Evolutionary conservation across 352 stramenopile genomes (phyloP), one percentile per base, ranked within the genome.

Genomic region (Pythium chondricola): DNA sequence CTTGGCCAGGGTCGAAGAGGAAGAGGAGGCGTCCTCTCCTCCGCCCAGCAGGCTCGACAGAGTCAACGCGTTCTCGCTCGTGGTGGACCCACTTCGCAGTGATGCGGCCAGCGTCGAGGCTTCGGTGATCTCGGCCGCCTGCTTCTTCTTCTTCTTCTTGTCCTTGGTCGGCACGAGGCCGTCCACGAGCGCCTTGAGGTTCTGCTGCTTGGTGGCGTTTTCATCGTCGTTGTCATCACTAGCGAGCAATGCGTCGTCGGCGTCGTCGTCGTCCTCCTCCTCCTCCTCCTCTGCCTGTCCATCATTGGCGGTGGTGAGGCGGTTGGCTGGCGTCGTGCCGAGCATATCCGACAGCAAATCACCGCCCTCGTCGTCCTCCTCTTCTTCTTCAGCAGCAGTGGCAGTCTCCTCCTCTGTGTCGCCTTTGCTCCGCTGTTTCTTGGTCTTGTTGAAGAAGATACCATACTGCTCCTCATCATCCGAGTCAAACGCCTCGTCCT

Each of bases 401-500:
- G 68, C 63, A 16, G 38, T 50, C 9, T 67, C 40, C 2, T 67
- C 50, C 22, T 50, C 43, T n/a, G 66, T 48, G 6, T 70, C 66
- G 22, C 48, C 68, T 16, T 39, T 46, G 27, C 40, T 39, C 10
- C 10, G 30, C 30, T 21, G 13, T 27, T 22, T 48, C 61, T 30
- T 55, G 25, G 2, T 14, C 40, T 48, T 52, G 27, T 59, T 43
- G 52, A 96, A 97, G 61, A 97, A 96, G 30, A 67, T 65, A 29
- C 88, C 88, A 56, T 91, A 97, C 17, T 72, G 68, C 17, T 77
- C 57, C 56, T 97, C 93, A 63, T 98, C 89, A 6, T 97, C 89
- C 37, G 85, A 96, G 56, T 97, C 89, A 65, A 98, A 97, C 21
- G 93, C 90, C 48, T 91, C 85, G 52, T 97, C 88, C 58, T 97